Conservation (phyloP, 768 basidiomycete species). For the Tubosaeta sp. region DNA sequence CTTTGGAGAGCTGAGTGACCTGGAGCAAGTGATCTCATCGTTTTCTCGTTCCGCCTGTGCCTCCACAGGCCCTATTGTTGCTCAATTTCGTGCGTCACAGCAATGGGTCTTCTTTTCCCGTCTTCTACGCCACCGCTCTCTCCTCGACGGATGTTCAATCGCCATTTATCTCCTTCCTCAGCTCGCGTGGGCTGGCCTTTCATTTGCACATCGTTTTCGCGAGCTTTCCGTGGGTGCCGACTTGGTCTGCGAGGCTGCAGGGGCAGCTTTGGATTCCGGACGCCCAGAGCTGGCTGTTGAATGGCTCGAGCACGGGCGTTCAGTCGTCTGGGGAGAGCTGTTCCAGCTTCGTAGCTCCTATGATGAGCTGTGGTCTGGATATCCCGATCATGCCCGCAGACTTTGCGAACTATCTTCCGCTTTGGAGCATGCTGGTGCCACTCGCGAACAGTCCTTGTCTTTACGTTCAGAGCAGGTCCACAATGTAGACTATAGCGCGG, state of each 20-base stretch:
- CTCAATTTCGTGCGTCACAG: not conserved
- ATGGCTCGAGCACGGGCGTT: not conserved
- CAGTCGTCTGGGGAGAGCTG: not conserved
- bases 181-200: not conserved
- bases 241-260: not conserved
- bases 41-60: not conserved
- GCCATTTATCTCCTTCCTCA: not conserved
- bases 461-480: not conserved
- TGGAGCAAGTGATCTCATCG: not conserved
- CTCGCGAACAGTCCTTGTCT: not conserved
- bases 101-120: not conserved
- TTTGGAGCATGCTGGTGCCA: not conserved
- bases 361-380: not conserved
- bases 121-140: not conserved
- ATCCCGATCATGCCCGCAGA: not conserved
- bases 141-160: not conserved
- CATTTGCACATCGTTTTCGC: not conserved
- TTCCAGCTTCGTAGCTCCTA: not conserved
- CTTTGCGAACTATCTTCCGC: not conserved
- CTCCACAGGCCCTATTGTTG: not conserved
- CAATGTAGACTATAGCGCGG: not conserved
- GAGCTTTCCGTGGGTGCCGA: not conserved
- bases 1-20: not conserved
- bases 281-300: not conserved
- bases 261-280: not conserved